A percentile compares a stretch with the other conserved stretches of the same genome.
These are phyloP conservation scores for Evernia prunastri DNA, from an alignment of 495 filamentous ascomycete species.

Conservation along the genomic window DNA sequence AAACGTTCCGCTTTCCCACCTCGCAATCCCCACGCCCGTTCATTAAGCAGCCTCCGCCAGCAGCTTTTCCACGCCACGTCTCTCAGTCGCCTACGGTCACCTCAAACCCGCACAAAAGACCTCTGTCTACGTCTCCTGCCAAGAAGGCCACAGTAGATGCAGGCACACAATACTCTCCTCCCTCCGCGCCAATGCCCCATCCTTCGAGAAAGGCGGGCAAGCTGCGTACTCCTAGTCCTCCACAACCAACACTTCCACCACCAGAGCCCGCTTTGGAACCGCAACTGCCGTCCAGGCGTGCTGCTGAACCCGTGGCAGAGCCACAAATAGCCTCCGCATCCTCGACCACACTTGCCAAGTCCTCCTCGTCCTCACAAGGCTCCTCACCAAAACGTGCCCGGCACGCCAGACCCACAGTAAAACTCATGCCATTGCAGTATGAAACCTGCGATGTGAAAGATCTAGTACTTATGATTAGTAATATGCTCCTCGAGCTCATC, in stretches of 20 bases:
- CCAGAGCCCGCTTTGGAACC: slow-evolving; percentile 27
- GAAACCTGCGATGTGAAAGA: slow-evolving; percentile 72
- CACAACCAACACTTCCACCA: slow-evolving; percentile 22
- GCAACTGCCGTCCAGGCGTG: slow-evolving; percentile 22
- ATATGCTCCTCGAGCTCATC: slow-evolving; percentile 93
- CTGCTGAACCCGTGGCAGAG: slow-evolving; percentile 20
- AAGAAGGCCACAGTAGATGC: slow-evolving; percentile 36
- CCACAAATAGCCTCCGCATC: slow-evolving; percentile 29
- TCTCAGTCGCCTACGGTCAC: slow-evolving; percentile 19
- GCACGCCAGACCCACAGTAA: slow-evolving; percentile 51
- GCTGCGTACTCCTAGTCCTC: slow-evolving; percentile 24
- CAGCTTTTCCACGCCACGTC: slow-evolving; percentile 24
- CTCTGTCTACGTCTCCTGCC: slow-evolving; percentile 19
- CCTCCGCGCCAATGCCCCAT: slow-evolving; percentile 14
- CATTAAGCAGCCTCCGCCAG: slow-evolving; percentile 27
- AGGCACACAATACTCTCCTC: slow-evolving; percentile 51
- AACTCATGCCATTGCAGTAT: slow-evolving; percentile 69
- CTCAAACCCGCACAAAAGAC: slow-evolving; percentile 18
- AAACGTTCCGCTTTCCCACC: slow-evolving; percentile 26
- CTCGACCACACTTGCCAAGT: slow-evolving; percentile 42
- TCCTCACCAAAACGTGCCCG: slow-evolving; percentile 49
- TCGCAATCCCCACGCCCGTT: slow-evolving; percentile 25
- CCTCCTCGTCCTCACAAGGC: slow-evolving; percentile 40
- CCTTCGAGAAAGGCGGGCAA: slow-evolving; percentile 21
- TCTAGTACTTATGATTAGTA: slow-evolving; percentile 81